phyloP scores from a whole-genome alignment of 2,329 filamentous ascomycete genomes.

The Pyrenophora seminiperda region DNA sequence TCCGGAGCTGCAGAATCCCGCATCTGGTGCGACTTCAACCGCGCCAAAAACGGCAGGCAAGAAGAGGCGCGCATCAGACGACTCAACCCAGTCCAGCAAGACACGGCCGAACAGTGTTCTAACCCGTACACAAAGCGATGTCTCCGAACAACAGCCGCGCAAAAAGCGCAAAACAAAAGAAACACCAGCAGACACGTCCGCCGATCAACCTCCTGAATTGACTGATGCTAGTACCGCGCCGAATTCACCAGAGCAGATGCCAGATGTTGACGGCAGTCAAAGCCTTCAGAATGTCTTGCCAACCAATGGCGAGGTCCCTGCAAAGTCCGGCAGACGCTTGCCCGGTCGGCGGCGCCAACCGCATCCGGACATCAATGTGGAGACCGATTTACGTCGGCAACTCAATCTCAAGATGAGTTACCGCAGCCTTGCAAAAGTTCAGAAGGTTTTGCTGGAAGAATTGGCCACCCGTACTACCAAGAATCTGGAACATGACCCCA shows the following conservation, averaged over 20 bases:
- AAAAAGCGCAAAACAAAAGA: conserved; percentile 45
- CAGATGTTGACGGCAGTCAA: conserved; percentile 40
- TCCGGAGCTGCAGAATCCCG: conserved; percentile 28
- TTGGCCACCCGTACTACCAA: conserved; percentile 66
- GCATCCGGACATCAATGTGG: conserved; percentile 53
- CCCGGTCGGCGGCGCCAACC: conserved; percentile 55
- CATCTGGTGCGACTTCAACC: conserved; percentile 24
- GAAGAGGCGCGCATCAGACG: conserved; percentile 43
- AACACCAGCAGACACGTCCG: conserved; percentile 30
- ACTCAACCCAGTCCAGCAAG: conserved; percentile 40
- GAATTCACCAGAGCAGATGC: conserved; percentile 45
- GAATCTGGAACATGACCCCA: conserved; percentile 60
- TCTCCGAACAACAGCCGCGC: conserved; percentile 43
- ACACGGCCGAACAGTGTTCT: conserved; percentile 42
- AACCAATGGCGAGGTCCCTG: conserved; percentile 43
- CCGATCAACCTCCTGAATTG: conserved; percentile 43
- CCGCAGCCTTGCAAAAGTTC: conserved; percentile 64
- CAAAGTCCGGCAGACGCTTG: conserved; percentile 45
- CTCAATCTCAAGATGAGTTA: conserved; percentile 70
- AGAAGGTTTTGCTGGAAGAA: conserved; percentile 70
- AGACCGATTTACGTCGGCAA: conserved; percentile 60
- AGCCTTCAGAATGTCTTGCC: conserved; percentile 44
- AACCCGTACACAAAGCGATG: conserved; percentile 43
- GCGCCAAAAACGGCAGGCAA: conserved; percentile 33
- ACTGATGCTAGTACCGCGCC: conserved; percentile 45